Base-by-base conservation (phyloP, 2,329 filamentous ascomycete species). In the Fusarium pseudograminearum region DNA sequence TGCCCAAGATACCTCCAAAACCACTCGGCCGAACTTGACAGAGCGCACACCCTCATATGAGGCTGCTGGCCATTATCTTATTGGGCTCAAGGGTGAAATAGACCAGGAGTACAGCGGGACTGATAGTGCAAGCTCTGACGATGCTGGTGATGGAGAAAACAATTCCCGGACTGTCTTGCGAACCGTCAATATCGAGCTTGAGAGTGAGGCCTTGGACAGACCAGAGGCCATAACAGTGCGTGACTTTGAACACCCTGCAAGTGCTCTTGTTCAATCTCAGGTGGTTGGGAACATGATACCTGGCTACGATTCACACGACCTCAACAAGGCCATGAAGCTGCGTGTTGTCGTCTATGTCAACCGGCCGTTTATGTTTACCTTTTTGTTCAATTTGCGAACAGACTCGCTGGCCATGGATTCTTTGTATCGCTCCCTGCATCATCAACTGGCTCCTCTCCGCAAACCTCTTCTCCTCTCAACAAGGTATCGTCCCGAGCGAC, bases 321-420 rank as follows among this genome's bases (percentile, higher is more conserved):
- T 81, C 60, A 87, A 85, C 75, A 87, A 86, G 73, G 80, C 82
- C 4, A 82, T 83, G 61, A 87, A 85, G 71, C 78, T 94, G 42
- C 87, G 90, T 1, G 90, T 93, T 2, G 86, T 94, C 9, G 86
- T 94, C 51, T 94, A 94, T 75, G 86, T 90, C 46, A 89, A 90
- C 76, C 87, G 86, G 26, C 93, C 93, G 0, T 95, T 95, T 78
- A 86, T 95, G 48, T 94, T 92, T 76, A 87, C 90, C 2, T 90
- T 96, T 65, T 82, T 96, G 6, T 95, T 95, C 77, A 74, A 76
- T 14, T 76, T 81, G 16, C 83, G 84, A 47, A 90, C 90, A 9
- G 83, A 87, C 56, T 86, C 88, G 2, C 78, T 90, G 3, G 84
- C 85, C 6, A 85, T 82, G 76, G 81, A 86, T n/a, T 73, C 80